A percentile compares a stretch with the other conserved stretches of the same genome.
Evolutionary conservation across 129 eudicot species (phyloP).

Genomic region (Solidago caesia): DNA sequence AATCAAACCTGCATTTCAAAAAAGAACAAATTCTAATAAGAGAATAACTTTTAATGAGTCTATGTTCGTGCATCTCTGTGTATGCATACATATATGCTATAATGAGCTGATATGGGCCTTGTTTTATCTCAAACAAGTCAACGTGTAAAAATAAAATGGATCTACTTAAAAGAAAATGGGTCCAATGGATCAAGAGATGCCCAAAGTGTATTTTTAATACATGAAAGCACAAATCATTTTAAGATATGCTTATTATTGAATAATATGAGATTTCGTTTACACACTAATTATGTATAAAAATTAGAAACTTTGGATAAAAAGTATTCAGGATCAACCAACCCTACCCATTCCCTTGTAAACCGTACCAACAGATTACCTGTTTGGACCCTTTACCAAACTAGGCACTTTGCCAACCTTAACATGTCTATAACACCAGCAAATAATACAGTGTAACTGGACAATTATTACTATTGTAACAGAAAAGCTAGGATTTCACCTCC

Average conservation of each 20-base stretch:
- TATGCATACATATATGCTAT: not conserved
- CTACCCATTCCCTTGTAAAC: not conserved
- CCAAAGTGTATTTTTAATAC: too few species aligned
- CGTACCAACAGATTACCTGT: not conserved
- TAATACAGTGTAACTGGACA: not conserved
- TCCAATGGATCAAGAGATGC: too few species aligned
- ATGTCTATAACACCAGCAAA: not conserved
- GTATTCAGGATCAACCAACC: not conserved
- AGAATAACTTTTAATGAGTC: not conserved
- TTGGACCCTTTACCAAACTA: not conserved
- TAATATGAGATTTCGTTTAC: too few species aligned
- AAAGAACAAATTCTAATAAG: slow-evolving; percentile 12
- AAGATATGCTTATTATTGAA: too few species aligned
- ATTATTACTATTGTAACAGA: not conserved
- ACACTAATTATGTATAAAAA: too few species aligned
- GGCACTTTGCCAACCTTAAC: not conserved
- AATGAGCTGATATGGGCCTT: too few species aligned
- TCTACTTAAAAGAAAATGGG: too few species aligned
- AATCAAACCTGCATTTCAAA: slow-evolving; percentile 59
- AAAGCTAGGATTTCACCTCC: slow-evolving; percentile 61
- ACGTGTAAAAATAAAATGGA: too few species aligned
- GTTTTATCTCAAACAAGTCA: too few species aligned
- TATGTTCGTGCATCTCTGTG: not conserved
- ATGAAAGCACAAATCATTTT: too few species aligned
- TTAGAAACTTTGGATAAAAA: too few species aligned